Evolutionary conservation across 75 land plant species (phyloP).

Genomic region (Selaginella moellendorffii): DNA sequence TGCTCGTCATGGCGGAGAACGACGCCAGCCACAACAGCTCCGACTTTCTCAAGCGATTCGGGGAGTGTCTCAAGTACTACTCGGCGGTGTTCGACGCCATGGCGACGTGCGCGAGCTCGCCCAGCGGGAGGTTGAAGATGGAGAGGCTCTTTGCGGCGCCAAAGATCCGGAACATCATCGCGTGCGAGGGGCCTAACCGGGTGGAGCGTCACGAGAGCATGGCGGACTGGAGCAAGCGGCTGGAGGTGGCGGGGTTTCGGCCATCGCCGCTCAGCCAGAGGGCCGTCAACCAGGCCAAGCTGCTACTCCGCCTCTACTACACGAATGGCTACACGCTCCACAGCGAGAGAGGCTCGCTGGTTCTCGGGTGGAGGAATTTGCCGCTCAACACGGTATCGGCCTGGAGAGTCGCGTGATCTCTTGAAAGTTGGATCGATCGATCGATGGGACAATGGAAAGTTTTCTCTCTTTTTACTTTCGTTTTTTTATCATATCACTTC

Average conservation of each 20-base stretch:
- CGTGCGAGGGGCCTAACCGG: conserved; percentile 64
- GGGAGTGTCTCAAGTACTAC: conserved; percentile 23
- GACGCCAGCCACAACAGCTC: neutral
- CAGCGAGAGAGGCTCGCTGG: neutral
- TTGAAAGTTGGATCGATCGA: too few relatives aligned
- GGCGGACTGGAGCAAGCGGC: conserved; percentile 11
- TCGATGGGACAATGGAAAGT: too few relatives aligned
- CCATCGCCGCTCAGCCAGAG: conserved; percentile 6
- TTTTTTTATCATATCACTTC: too few relatives aligned
- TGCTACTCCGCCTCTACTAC: conserved; percentile 7
- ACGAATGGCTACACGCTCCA: neutral
- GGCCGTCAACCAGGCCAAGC: conserved; percentile 17
- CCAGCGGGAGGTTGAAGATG: conserved; percentile 13
- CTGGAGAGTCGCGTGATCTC: neutral
- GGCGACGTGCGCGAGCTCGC: conserved; percentile 12
- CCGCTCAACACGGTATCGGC: conserved; percentile 3
- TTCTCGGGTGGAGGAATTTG: neutral
- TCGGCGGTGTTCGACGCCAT: conserved; percentile 23
- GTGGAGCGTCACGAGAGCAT: conserved; percentile 48
- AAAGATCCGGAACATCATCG: conserved; percentile 28
- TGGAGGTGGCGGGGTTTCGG: conserved; percentile 18
- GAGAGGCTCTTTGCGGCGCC: conserved; percentile 18
- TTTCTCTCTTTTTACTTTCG: too few relatives aligned
- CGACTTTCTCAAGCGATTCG: conserved; percentile 12
- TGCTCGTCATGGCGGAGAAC: conserved; percentile 6